phyloP scores from a whole-genome alignment of 2,329 filamentous ascomycete species.

The Exutisphaerella laricina region DNA sequence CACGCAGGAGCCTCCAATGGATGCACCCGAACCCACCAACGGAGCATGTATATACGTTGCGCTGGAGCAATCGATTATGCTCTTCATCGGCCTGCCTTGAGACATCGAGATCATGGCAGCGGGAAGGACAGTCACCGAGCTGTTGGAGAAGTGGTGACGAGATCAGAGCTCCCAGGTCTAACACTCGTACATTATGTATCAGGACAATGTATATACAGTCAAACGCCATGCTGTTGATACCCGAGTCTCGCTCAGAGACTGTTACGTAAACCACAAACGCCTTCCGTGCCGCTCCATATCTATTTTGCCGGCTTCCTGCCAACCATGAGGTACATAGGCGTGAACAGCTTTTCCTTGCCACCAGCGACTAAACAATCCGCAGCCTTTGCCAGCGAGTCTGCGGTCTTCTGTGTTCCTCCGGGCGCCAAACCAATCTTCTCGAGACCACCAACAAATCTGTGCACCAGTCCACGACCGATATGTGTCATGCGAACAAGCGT shows the following conservation, averaged over 20 bases:
- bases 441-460: slow-evolving; percentile 71
- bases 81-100: no score
- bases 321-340: slow-evolving; percentile 97
- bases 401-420: slow-evolving; percentile 84
- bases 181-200: slow-evolving; percentile 10
- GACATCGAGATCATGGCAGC: no score
- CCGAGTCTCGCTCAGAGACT: slow-evolving; percentile 3
- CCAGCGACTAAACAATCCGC: slow-evolving; percentile 84
- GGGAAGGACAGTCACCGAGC: neutral
- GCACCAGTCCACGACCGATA: slow-evolving; percentile 67
- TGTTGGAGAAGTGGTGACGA: neutral
- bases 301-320: slow-evolving; percentile 65
- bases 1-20: no score
- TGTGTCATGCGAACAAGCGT: slow-evolving; percentile 87
- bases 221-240: slow-evolving; percentile 12
- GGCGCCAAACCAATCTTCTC: slow-evolving; percentile 76
- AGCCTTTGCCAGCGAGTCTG: slow-evolving; percentile 75
- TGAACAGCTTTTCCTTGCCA: slow-evolving; percentile 83
- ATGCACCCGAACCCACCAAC: no score
- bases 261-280: neutral
- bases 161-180: neutral
- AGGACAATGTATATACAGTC: slow-evolving; percentile 8
- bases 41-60: no score
- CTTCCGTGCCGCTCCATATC: neutral
- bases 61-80: no score